phyloP scores from a whole-genome alignment of 108 stramenopile species.

The Schizochytrium sp. region DNA sequence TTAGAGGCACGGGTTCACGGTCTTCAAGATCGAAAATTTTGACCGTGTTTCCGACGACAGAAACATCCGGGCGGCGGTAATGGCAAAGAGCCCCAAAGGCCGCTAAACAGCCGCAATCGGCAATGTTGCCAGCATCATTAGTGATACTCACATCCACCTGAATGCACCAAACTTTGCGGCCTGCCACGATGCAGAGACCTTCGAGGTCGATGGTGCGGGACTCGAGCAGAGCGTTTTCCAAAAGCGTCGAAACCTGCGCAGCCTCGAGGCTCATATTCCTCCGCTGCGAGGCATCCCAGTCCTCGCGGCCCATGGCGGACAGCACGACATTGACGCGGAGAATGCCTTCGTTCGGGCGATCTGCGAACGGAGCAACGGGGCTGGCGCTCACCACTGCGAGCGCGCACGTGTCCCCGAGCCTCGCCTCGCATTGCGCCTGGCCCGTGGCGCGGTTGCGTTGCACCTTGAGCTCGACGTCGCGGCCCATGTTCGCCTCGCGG shows the following conservation, averaged over 20 bases:
- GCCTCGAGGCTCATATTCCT: neutral
- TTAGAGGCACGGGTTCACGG: slow-evolving; percentile 38
- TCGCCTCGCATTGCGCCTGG: neutral
- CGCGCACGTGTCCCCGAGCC: neutral
- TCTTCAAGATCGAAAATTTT: slow-evolving; percentile 38
- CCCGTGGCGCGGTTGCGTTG: neutral
- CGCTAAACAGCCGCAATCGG: slow-evolving; percentile 40
- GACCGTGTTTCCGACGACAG: slow-evolving; percentile 21
- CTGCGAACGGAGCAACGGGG: slow-evolving; percentile 42
- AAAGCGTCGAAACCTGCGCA: slow-evolving; percentile 33
- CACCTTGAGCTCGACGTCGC: neutral
- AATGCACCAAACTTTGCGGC: slow-evolving; percentile 44
- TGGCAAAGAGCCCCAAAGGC: slow-evolving; percentile 46
- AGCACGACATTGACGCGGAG: slow-evolving; percentile 41
- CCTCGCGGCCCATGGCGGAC: slow-evolving; percentile 23
- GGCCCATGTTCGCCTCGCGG: neutral
- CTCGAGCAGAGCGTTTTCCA: slow-evolving; percentile 38
- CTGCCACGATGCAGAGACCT: slow-evolving; percentile 45
- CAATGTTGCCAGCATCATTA: slow-evolving; percentile 44
- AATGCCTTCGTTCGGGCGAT: slow-evolving; percentile 42
- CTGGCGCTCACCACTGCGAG: neutral
- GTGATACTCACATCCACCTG: slow-evolving; percentile 38
- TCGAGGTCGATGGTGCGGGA: slow-evolving; percentile 42
- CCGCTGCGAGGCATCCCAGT: slow-evolving; percentile 17
- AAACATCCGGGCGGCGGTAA: slow-evolving; percentile 28